Conservation (phyloP, 2,329 filamentous ascomycete genomes). For the Orbilia javanica region DNA sequence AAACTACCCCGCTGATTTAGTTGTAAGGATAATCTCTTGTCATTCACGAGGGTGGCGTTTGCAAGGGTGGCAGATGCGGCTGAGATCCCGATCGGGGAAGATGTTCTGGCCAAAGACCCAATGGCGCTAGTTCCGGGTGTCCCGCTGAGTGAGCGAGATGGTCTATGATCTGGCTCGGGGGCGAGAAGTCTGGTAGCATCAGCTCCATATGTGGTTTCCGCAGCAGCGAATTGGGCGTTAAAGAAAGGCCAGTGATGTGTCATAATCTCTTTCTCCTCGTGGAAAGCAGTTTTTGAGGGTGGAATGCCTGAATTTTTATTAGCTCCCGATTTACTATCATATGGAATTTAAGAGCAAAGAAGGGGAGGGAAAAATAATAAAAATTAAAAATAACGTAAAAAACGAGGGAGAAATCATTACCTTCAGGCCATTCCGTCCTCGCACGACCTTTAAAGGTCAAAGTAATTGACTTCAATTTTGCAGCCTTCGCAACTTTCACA, state of each 20-base stretch:
- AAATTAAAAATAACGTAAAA: no score
- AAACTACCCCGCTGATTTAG: conserved; percentile 87
- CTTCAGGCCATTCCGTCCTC: conserved; percentile 95
- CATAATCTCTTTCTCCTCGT: conserved; percentile 85
- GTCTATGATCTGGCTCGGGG: conserved; percentile 62
- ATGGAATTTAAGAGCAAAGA: not conserved
- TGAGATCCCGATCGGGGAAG: conserved; percentile 60
- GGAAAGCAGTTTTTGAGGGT: conserved; percentile 83
- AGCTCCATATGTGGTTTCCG: conserved; percentile 74
- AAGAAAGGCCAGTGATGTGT: conserved; percentile 94
- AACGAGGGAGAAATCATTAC: conserved; percentile 65
- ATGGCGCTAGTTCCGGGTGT: conserved; percentile 64
- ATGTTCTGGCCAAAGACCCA: conserved; percentile 59
- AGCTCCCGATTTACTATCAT: not conserved
- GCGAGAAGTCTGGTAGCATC: conserved; percentile 73
- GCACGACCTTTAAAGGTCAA: conserved; percentile 87
- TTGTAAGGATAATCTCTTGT: conserved; percentile 80
- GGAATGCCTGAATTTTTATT: conserved; percentile 75
- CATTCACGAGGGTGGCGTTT: conserved; percentile 67
- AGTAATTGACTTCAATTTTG: conserved; percentile 92
- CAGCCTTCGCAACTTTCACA: conserved; percentile 84
- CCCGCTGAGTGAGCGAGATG: conserved; percentile 64
- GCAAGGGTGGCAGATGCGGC: conserved; percentile 65
- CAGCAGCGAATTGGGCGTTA: conserved; percentile 77
- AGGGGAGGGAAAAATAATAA: no score